Evolutionary conservation across 495 filamentous ascomycete species (phyloP).

Genomic region (Xylaria sp.): DNA sequence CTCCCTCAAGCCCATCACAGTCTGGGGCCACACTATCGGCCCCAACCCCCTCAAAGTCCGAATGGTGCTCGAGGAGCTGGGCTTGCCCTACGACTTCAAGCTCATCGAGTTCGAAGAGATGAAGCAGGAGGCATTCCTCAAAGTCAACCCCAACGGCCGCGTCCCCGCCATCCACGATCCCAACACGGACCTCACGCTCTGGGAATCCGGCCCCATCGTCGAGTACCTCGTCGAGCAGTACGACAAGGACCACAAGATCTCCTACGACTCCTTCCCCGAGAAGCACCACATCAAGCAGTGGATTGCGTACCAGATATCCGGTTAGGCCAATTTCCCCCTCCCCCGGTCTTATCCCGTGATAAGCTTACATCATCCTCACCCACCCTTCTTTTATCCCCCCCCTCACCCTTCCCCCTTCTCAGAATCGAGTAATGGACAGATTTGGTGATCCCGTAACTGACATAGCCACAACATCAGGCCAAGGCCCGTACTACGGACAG

Average conservation of each 20-base stretch:
- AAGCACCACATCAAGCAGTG: constrained; percentile 44
- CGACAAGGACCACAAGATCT: constrained; percentile 64
- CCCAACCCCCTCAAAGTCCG: constrained; percentile 74
- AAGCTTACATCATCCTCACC: background rate
- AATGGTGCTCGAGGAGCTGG: constrained; percentile 67
- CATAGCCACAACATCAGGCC: constrained; percentile 38
- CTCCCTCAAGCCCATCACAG: constrained; percentile 32
- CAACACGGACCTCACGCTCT: constrained; percentile 67
- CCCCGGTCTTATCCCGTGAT: background rate
- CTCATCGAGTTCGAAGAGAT: constrained; percentile 32
- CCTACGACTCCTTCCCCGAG: constrained; percentile 46
- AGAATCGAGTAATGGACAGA: background rate
- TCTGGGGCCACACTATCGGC: constrained; percentile 46
- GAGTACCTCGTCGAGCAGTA: constrained; percentile 71
- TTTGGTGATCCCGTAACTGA: background rate
- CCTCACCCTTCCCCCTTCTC: background rate
- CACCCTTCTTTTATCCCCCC: background rate
- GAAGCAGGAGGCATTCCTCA: constrained; percentile 61
- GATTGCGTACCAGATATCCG: constrained; percentile 54
- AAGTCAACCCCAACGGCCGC: constrained; percentile 73
- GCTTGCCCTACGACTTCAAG: constrained; percentile 55
- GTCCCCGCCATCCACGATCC: constrained; percentile 56
- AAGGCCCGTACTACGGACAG: constrained; percentile 60
- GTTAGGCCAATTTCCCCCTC: constrained; percentile 26
- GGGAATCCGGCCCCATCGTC: constrained; percentile 74